phyloP scores from a whole-genome alignment of 164 flowering plant genomes.

The Nymphaea thermarum region DNA sequence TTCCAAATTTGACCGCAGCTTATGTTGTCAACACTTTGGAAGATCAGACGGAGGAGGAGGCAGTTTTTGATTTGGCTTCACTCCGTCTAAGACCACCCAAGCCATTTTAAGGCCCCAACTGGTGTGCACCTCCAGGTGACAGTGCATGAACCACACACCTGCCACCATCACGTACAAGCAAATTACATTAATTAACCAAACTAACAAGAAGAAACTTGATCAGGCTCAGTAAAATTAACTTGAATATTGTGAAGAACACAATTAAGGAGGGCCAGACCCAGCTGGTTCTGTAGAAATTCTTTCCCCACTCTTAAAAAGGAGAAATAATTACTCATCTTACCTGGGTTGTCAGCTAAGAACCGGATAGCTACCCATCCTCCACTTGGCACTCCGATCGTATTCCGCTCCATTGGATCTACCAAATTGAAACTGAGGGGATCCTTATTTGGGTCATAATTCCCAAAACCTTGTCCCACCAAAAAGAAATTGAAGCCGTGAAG shows the following conservation, averaged over 20 bases:
- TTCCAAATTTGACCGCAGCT: too few species aligned
- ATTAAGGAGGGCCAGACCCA: too few species aligned
- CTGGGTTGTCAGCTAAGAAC: slow-evolving; percentile 52
- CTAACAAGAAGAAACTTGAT: too few species aligned
- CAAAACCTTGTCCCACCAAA: slow-evolving; percentile 39
- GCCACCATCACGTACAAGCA: neutral
- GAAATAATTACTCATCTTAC: slow-evolving; percentile 4
- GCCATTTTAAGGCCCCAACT: slow-evolving; percentile 54
- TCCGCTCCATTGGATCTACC: slow-evolving; percentile 45
- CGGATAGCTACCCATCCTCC: slow-evolving; percentile 59
- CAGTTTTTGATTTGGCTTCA: slow-evolving; percentile 27
- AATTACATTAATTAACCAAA: too few species aligned
- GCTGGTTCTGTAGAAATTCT: too few species aligned
- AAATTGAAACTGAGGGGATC: slow-evolving; percentile 39
- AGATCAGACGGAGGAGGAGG: slow-evolving; percentile 50
- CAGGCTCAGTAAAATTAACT: too few species aligned
- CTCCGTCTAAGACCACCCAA: slow-evolving; percentile 36
- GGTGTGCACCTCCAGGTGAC: slow-evolving; percentile 40
- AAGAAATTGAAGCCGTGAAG: slow-evolving; percentile 53
- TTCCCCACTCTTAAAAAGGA: too few species aligned
- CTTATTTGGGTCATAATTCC: slow-evolving; percentile 32
- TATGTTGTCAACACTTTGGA: slow-evolving; percentile 23
- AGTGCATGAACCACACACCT: slow-evolving; percentile 52
- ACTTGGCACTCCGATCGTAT: slow-evolving; percentile 40
- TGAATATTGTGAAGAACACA: too few species aligned